Conservation (phyloP, 176 grass and related monocot species). For the Oryza australiensis region DNA sequence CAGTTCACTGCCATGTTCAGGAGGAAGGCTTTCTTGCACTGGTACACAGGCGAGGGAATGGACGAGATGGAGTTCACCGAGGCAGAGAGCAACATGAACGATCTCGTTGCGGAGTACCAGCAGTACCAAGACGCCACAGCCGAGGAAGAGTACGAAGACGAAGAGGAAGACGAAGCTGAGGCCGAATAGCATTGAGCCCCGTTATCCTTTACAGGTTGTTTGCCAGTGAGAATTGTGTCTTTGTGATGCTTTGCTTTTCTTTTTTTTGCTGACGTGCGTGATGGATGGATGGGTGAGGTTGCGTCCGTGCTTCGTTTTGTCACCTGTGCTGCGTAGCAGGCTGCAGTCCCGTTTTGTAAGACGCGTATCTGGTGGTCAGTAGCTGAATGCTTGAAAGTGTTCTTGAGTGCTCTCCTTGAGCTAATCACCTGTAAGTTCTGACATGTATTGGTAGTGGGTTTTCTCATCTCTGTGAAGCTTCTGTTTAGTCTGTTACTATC, state of each 20-base stretch:
- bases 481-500: not conserved
- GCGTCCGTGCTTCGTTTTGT: conserved; percentile 30
- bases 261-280: conserved; percentile 27
- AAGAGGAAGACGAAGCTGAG: conserved; percentile 53
- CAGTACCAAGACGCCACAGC: conserved; percentile 94
- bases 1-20: conserved; percentile 94
- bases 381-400: conserved; percentile 16
- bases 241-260: conserved; percentile 16
- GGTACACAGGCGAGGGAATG: conserved; percentile 92
- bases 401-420: conserved; percentile 35
- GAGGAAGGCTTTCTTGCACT: conserved; percentile 92
- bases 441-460: conserved; percentile 31
- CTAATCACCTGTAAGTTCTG: conserved; percentile 39
- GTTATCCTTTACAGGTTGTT: not conserved
- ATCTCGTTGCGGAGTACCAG: conserved; percentile 84
- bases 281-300: conserved; percentile 11
- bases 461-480: not conserved
- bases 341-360: conserved; percentile 17
- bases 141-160: conserved; percentile 79
- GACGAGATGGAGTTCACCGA: conserved; percentile 97
- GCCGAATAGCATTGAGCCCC: conserved; percentile 20
- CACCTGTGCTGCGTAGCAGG: conserved; percentile 23
- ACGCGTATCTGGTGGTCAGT: conserved; percentile 1
- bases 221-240: conserved; percentile 18
- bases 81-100: conserved; percentile 96